phyloP scores from a whole-genome alignment of 2,329 filamentous ascomycete species.

The Juglanconis oblonga region DNA sequence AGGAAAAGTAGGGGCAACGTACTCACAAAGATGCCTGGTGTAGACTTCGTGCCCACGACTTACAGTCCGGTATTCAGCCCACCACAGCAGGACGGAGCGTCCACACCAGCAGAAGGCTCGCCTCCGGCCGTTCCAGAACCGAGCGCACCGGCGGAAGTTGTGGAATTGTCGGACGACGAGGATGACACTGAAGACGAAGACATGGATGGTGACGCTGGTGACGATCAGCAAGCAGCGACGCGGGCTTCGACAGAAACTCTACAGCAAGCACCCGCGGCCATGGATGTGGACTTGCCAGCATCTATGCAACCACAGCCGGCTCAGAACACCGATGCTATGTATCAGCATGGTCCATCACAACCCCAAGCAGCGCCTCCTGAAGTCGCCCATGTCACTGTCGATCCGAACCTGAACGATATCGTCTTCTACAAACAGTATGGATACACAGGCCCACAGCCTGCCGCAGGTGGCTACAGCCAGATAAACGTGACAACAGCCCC shows the following conservation, averaged over 20 bases:
- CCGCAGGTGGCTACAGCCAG: too few species aligned
- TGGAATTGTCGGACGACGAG: conserved; percentile 1
- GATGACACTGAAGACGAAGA: background rate
- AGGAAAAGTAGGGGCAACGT: background rate
- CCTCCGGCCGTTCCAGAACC: background rate
- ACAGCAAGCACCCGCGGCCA: background rate
- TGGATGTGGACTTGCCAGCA: background rate
- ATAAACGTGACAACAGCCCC: background rate
- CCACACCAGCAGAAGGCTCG: background rate
- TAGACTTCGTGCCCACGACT: background rate
- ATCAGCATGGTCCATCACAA: background rate
- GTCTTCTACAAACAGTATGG: background rate
- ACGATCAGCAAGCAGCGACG: background rate
- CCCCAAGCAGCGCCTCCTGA: background rate
- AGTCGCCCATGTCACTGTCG: background rate
- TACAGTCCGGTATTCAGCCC: background rate
- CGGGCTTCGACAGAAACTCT: background rate
- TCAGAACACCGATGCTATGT: background rate
- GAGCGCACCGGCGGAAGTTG: background rate
- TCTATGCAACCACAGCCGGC: background rate
- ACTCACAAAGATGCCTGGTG: background rate
- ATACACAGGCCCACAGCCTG: background rate
- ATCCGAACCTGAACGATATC: background rate
- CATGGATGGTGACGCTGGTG: background rate
- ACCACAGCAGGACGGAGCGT: background rate